Conservation (phyloP, 116 monocot genomes). For the Papilionanthe hybrid region DNA sequence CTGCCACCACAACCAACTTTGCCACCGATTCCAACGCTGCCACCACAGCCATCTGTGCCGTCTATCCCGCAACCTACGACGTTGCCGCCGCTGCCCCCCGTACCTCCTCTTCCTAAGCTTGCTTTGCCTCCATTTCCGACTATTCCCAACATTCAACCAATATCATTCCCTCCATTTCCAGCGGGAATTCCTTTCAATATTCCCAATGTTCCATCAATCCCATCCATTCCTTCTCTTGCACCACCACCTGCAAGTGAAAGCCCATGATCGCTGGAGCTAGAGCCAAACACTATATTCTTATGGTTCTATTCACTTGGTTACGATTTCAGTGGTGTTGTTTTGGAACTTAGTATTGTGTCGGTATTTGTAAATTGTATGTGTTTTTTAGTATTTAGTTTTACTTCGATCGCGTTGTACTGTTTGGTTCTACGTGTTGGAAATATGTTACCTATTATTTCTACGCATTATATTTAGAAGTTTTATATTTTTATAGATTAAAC, state of each 20-base stretch:
- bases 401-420: too few species aligned
- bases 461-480: too few species aligned
- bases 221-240: not conserved
- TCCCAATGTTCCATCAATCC: not conserved
- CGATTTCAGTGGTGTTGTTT: too few species aligned
- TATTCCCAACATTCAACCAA: not conserved
- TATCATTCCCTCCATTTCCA: not conserved
- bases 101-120: not conserved
- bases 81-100: not conserved
- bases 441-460: too few species aligned
- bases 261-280: too few species aligned
- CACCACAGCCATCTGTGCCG: not conserved
- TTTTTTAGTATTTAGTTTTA: too few species aligned
- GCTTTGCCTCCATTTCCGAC: not conserved
- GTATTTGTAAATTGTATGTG: too few species aligned
- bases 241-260: not conserved
- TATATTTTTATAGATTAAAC: too few species aligned
- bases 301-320: too few species aligned
- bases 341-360: too few species aligned
- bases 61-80: not conserved
- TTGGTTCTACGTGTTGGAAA: too few species aligned
- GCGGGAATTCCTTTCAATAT: not conserved
- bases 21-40: not conserved
- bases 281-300: too few species aligned
- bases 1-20: not conserved